Percentiles rank a stretch among this genome's conserved stretches.
Conservation (phyloP, 352 stramenopile species). For the Globisporangium irregulare region DNA sequence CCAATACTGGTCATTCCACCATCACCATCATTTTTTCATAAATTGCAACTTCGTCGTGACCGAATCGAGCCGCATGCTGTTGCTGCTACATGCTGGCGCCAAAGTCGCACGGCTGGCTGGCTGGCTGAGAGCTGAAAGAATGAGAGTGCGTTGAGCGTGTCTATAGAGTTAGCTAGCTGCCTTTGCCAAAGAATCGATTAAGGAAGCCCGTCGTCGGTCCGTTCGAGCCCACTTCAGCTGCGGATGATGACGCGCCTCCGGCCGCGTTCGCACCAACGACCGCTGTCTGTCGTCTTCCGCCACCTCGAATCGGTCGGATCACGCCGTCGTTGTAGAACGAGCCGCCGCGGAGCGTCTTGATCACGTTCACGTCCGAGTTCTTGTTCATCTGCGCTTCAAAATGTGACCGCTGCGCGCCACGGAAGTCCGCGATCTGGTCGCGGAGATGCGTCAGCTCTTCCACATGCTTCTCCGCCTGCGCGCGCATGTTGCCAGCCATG, state of each 20-base stretch:
- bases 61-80: neutral
- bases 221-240: constrained; percentile 8
- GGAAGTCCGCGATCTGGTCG: constrained; percentile 83
- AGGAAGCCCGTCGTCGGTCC: constrained; percentile 40
- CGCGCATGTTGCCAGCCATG: constrained; percentile 87
- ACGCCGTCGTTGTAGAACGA: constrained; percentile 68
- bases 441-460: constrained; percentile 84
- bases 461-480: constrained; percentile 86
- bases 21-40: neutral
- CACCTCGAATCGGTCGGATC: constrained; percentile 72
- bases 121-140: neutral
- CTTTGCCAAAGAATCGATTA: constrained; percentile 53
- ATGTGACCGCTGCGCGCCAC: constrained; percentile 70
- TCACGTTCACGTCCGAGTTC: constrained; percentile 34
- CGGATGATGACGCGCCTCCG: constrained; percentile 5
- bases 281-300: constrained; percentile 58
- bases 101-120: neutral
- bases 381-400: constrained; percentile 69
- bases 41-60: neutral
- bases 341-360: constrained; percentile 66
- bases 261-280: constrained; percentile 20
- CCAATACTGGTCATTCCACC: neutral
- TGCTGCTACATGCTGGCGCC: neutral
- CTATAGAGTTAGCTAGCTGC: constrained; percentile 14
- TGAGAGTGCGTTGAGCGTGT: neutral